Base-by-base conservation (phyloP, 2,329 filamentous ascomycete species). In the Colletotrichum coccodes region DNA sequence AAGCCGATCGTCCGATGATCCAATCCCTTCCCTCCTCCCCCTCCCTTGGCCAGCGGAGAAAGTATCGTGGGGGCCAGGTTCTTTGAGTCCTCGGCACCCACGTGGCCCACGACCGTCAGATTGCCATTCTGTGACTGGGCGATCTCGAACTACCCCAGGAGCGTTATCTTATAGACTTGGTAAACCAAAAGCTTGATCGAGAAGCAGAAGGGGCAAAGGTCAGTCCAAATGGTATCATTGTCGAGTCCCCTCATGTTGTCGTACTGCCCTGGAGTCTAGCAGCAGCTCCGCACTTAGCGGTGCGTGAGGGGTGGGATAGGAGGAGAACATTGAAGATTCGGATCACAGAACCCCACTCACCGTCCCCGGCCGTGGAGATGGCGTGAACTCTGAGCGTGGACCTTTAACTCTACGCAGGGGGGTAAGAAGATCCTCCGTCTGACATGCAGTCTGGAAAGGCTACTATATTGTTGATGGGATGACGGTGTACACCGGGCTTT, bases 1-100 rank as follows among this genome's bases (percentile, higher is more conserved):
- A 63, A 50, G 61, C 61, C 54, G 62, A 69, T 69, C 66, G 42
- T 69, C 61, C 54, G 66, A 69, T 65, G 66, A 60, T 56, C 61
- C 61, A 46, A 26, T 50, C 49, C 40, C 34, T 28, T 18, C 21
- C 50, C 16, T 32, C 42, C 38, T 26, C 34, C 34, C 23, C 21
- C 50, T 21, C 40, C 42, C 38, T 26, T 62, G 42, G 32, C 52
- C 18, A 54, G 49, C 60, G 26, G 42, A 47, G 44, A 14, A 16
- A 59, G 40, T 28, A 18, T n/a, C 40, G 32, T 42, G 34, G 53
- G 60, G 47, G 34, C 57, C 34, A 28, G 36, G 56, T 30, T 42
- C 6, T 28, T 21, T 16, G 28, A 47, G 28, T 46, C 47, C 47
- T 46, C 26, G 11, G 40, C 26, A 40, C 49, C 44, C 32, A 30